Evolutionary conservation across 257 asterid species (phyloP).

Genomic region (Przewalskia tangutica): DNA sequence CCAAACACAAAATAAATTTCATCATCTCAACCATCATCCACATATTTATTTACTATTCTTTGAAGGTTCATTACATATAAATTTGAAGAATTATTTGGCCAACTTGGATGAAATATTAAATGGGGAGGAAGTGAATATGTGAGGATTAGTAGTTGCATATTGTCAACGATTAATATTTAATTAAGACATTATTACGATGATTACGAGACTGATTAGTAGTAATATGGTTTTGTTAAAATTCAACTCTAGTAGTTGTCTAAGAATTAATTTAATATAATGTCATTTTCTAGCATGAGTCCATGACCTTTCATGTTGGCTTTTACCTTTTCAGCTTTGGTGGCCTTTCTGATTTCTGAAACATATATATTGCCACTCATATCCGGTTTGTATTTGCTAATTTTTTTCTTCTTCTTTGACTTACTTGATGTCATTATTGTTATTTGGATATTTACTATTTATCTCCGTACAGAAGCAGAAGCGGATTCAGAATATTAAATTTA

Average conservation of each 20-base stretch:
- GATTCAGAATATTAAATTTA: too few relatives aligned
- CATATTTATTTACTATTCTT: not conserved
- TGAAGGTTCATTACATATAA: not conserved
- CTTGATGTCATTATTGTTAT: not conserved
- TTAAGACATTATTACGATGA: not conserved
- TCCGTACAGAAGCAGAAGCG: too few relatives aligned
- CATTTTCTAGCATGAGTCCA: not conserved
- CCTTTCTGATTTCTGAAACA: not conserved
- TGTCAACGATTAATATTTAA: not conserved
- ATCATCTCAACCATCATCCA: not conserved
- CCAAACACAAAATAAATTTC: not conserved
- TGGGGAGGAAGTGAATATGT: not conserved
- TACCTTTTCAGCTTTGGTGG: not conserved
- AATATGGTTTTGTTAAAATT: not conserved
- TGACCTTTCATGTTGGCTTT: not conserved
- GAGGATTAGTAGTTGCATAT: not conserved
- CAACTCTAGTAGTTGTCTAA: not conserved
- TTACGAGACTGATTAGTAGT: not conserved
- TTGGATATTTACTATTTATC: not conserved
- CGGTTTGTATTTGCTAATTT: not conserved
- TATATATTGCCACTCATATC: not conserved
- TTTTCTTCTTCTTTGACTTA: not conserved
- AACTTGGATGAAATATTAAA: not conserved
- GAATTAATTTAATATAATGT: not conserved
- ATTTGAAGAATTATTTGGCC: not conserved